Evolutionary conservation across 164 flowering plant genomes (phyloP).

Genomic region (Umbellularia californica): DNA sequence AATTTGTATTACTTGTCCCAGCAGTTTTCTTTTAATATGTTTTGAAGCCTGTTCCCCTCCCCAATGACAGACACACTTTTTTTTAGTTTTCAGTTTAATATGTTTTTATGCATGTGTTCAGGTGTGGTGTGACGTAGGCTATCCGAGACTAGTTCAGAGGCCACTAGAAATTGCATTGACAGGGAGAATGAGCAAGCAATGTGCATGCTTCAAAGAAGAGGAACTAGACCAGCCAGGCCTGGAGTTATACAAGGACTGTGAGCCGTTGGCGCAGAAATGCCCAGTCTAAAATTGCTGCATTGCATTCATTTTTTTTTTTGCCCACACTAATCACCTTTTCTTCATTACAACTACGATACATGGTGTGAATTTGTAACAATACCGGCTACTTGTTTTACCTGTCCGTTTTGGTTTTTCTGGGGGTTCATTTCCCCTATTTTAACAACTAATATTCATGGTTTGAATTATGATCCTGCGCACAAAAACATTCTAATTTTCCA

Average conservation of each 20-base stretch:
- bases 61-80: too few species aligned
- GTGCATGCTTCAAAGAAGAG: conserved; percentile 76
- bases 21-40: too few species aligned
- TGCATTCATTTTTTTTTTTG: background rate
- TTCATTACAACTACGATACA: background rate
- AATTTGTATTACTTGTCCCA: too few species aligned
- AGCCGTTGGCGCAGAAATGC: conserved; percentile 50
- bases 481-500: too few species aligned
- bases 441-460: too few species aligned
- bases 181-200: conserved; percentile 80
- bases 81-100: background rate
- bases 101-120: conserved; percentile 17
- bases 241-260: conserved; percentile 81
- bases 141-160: conserved; percentile 82
- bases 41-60: background rate
- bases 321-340: background rate
- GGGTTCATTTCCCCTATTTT: too few species aligned
- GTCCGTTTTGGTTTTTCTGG: too few species aligned
- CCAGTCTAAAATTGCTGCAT: conserved; percentile 19
- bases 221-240: conserved; percentile 61
- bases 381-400: too few species aligned
- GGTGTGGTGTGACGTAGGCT: conserved; percentile 91
- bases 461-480: too few species aligned
- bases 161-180: conserved; percentile 85
- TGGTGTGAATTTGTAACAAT: background rate